Evolutionary conservation across 2,329 filamentous ascomycete species (phyloP).

Genomic region (Zymoseptoria crescenta): DNA sequence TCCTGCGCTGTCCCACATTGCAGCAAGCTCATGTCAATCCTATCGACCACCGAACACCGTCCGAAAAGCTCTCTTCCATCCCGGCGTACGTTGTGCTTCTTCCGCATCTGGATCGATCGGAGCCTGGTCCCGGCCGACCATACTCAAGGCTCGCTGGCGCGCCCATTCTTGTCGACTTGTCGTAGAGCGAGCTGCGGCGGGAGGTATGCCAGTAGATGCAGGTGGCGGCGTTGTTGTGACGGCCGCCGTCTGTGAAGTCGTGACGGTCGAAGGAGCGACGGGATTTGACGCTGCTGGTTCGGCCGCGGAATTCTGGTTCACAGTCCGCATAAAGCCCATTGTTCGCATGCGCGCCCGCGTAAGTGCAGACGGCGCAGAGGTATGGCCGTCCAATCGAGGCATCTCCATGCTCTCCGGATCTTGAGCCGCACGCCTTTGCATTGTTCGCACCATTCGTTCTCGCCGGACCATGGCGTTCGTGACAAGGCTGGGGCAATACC

Average conservation of each 20-base stretch:
- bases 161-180: conserved; percentile 38
- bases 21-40: neutral
- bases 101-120: conserved; percentile 25
- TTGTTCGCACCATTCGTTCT: conserved; percentile 59
- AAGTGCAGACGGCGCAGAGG: neutral
- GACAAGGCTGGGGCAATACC: conserved; percentile 49
- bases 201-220: conserved; percentile 1
- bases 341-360: neutral
- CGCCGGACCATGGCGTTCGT: conserved; percentile 82
- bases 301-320: neutral
- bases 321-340: neutral
- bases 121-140: conserved; percentile 30
- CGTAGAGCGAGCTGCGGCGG: conserved; percentile 11
- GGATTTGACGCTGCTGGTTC: neutral
- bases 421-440: conserved; percentile 43
- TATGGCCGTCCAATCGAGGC: neutral
- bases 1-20: neutral
- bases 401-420: conserved; percentile 9
- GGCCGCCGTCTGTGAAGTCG: neutral
- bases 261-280: neutral
- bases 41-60: conserved; percentile 16
- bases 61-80: conserved; percentile 25
- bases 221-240: neutral
- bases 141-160: conserved; percentile 36
- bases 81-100: conserved; percentile 17